Evolutionary conservation across 176 grass and related monocot species (phyloP).

Genomic region (Carex pumila): DNA sequence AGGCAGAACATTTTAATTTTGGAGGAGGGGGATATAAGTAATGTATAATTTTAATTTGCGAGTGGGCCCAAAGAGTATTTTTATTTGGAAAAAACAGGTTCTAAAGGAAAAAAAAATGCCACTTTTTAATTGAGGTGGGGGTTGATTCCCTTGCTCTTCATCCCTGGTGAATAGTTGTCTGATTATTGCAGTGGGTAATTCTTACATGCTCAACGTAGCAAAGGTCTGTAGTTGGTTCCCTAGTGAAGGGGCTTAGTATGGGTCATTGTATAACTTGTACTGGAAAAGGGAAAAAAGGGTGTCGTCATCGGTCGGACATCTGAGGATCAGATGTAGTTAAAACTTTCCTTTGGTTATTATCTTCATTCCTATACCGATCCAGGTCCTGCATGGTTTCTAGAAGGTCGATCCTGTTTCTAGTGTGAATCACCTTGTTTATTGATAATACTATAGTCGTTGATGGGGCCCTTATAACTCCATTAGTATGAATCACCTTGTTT

Average conservation of each 20-base stretch:
- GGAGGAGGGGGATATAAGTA: too few species aligned
- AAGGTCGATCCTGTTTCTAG: not conserved
- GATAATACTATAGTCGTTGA: not conserved
- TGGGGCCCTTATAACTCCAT: not conserved
- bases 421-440: not conserved
- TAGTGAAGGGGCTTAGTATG: not conserved
- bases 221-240: not conserved
- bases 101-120: too few species aligned
- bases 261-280: not conserved
- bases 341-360: not conserved
- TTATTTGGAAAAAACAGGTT: too few species aligned
- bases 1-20: too few species aligned
- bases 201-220: not conserved
- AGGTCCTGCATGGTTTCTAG: not conserved
- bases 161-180: not conserved
- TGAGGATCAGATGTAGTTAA: not conserved
- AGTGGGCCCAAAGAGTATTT: too few species aligned
- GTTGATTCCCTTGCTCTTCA: too few species aligned
- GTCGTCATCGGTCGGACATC: not conserved
- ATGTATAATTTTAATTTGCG: too few species aligned
- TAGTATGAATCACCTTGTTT: not conserved
- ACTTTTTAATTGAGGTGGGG: too few species aligned
- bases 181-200: not conserved
- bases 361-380: not conserved
- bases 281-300: too few species aligned